Percentiles rank a stretch among this genome's conserved stretches.
These are phyloP conservation scores for Phytophthora citricola DNA, from an alignment of 352 stramenopile genomes.

Conservation along the genomic window DNA sequence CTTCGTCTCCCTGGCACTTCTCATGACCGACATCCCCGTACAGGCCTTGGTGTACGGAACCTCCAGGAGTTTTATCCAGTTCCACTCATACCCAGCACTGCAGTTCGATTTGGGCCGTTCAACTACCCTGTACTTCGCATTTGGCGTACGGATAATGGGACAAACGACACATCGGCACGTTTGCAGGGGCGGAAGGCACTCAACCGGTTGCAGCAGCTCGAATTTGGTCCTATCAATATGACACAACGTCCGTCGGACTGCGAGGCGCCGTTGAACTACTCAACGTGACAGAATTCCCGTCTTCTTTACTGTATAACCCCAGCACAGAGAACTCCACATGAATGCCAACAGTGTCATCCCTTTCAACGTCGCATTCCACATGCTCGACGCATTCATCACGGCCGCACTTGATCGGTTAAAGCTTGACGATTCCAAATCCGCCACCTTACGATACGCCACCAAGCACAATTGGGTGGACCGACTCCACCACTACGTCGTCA, in stretches of 20 bases:
- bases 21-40: constrained; percentile 59
- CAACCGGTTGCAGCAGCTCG: no score
- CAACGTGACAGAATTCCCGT: constrained; percentile 37
- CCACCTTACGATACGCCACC: constrained; percentile 28
- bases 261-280: constrained; percentile 35
- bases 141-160: no score
- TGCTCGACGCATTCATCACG: constrained; percentile 44
- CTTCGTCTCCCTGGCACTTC: no score
- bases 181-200: no score
- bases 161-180: no score
- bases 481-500: constrained; percentile 41
- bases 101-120: constrained; percentile 53
- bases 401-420: constrained; percentile 1
- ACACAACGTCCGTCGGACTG: constrained; percentile 44
- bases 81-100: constrained; percentile 34
- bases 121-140: no score
- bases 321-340: background rate
- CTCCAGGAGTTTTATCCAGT: constrained; percentile 34
- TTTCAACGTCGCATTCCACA: constrained; percentile 34
- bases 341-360: constrained; percentile 15
- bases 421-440: background rate
- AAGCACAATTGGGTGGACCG: constrained; percentile 50
- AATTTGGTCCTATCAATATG: constrained; percentile 52
- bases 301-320: constrained; percentile 36
- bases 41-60: constrained; percentile 42